Conservation (phyloP, 2,329 filamentous ascomycete species). For the Epichloe aotearoae region DNA sequence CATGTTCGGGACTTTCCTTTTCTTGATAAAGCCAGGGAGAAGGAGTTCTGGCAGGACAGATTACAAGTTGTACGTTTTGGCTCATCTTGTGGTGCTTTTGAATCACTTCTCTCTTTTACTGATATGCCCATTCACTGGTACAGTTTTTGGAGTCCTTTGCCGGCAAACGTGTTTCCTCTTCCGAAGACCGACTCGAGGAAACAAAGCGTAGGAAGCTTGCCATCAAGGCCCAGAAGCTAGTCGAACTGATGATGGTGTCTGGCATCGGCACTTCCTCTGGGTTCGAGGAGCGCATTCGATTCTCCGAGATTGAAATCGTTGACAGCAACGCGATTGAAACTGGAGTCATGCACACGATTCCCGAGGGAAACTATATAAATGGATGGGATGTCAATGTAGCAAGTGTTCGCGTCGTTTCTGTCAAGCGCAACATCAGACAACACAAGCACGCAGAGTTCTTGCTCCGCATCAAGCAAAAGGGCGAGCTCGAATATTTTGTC, state of each 20-base stretch:
- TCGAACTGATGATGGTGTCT: conserved; percentile 99
- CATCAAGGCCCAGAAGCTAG: conserved; percentile 83
- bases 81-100: not conserved
- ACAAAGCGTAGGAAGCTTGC: conserved; percentile 91
- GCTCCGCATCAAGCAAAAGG: conserved; percentile 65
- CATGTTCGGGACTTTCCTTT: conserved; percentile 98
- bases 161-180: conserved; percentile 92
- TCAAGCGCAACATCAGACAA: conserved; percentile 77
- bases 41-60: conserved; percentile 99
- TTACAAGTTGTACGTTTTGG: conserved; percentile 64
- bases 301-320: conserved; percentile 93
- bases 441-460: conserved; percentile 94
- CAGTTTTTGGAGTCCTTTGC: conserved; percentile 96
- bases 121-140: not conserved
- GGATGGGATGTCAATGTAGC: conserved; percentile 97
- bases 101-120: not conserved
- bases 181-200: conserved; percentile 88
- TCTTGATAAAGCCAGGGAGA: conserved; percentile 88
- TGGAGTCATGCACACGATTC: conserved; percentile 72
- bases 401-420: conserved; percentile 64
- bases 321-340: conserved; percentile 87
- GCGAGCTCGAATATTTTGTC: conserved; percentile 64
- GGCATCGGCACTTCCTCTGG: conserved; percentile 90
- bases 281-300: conserved; percentile 93
- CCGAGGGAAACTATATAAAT: conserved; percentile 79